Evolutionary conservation across 345 rosid genomes (phyloP), one percentile per base, ranked within the genome.

Genomic region (Lepidium sativum): DNA sequence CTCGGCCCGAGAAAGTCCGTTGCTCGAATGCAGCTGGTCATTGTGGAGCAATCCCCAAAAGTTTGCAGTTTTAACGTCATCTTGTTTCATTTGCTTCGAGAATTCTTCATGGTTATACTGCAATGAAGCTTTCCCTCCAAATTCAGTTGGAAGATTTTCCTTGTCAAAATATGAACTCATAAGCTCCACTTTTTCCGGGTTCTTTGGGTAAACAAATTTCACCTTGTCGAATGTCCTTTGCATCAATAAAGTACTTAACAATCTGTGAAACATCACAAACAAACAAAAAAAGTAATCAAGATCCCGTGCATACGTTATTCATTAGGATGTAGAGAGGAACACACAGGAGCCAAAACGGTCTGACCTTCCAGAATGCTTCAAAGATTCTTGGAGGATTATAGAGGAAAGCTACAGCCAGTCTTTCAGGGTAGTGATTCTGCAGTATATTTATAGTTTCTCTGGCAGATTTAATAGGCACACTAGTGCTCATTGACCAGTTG

Each of bases 321-420:
- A 25, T 21, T 18, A 20, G 4, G 35, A 5, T 13, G 31, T 51
- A 18, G 8, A 40, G 2, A 6, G 52, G 6, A 11, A 42, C 53
- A 62, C 33, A 49, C 2, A 40, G 2, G 9, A 52, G 6, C 3
- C 3, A 14, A 54, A 65, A 62, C 21, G 38, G 54, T 42, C 79
- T 54, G 44, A 89, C 99, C 99, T 90, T 94, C 99, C 99, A 94
- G 74, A 94, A 94, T 57, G 97, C 91, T 68, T 90, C 99, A 60
- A 94, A 94, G 67, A 94, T 80, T 42, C 95, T 75, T 13, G 97
- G 99, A 35, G 99, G 99, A 53, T 90, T 90, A 69, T 90, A 92
- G 43, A 92, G 86, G 73, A 92, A 87, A 53, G 99, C 96, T 15
- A 87, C 48, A 16, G 89, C 97, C 14, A 94, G 80, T 73, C 97